Conservation (phyloP, 192 early-diverging fungal species). For the Podochytrium sp. region DNA sequence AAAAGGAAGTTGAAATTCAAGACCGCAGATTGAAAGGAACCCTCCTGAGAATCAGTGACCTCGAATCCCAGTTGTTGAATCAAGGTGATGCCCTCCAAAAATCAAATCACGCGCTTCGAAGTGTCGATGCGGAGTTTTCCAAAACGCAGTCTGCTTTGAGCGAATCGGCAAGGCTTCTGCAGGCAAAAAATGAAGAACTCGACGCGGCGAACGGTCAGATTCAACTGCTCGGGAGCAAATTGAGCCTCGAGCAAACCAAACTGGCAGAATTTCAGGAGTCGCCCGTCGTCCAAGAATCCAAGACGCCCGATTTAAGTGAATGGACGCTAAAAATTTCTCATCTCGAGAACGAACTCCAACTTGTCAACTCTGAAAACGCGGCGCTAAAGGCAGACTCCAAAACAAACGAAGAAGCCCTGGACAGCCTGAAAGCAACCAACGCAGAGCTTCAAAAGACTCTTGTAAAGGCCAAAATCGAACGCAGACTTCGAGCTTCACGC, state of each 20-base stretch:
- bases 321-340: background rate
- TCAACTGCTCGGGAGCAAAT: background rate
- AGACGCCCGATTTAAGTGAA: background rate
- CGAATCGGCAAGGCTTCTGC: background rate
- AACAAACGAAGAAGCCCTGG: background rate
- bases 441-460: background rate
- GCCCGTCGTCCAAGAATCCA: background rate
- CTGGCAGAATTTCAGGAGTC: background rate
- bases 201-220: background rate
- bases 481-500: background rate
- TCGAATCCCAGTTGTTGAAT: background rate
- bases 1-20: background rate
- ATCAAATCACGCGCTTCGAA: background rate
- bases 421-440: background rate
- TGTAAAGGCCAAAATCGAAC: constrained; percentile 1
- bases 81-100: background rate
- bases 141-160: background rate
- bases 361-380: background rate
- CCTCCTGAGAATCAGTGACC: background rate
- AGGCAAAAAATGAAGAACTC: background rate
- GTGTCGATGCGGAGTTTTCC: background rate
- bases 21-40: background rate
- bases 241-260: background rate
- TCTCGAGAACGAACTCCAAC: background rate
- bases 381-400: background rate